Evolutionary conservation across 2,329 filamentous ascomycete species (phyloP), one percentile per base, ranked within the genome.

Genomic region (Blastomyces emzantsi): DNA sequence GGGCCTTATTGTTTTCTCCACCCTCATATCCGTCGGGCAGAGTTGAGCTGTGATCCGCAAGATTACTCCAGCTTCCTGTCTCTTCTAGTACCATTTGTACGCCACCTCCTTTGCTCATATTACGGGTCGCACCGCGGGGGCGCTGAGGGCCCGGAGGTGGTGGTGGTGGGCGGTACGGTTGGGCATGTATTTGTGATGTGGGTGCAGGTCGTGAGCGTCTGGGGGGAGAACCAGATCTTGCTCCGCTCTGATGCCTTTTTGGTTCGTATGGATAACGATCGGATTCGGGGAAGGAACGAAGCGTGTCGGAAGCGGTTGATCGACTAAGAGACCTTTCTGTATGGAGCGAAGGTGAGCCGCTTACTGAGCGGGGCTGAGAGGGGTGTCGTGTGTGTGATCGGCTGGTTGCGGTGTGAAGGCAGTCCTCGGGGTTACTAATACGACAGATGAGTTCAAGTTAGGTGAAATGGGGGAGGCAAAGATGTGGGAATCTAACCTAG

Each of bases 61-160:
- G 83, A 66, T 96, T 90, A 57, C 89, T 92, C 93, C 92, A 97
- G 75, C 89, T 93, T 65, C 91, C 90, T 19, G 88, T 86, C 71
- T 92, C 92, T 70, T 96, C 92, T 47, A 97, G 83, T 25, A 94
- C 92, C 70, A 97, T 90, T 75, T 96, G 91, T 63, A 97, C 86
- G 22, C 93, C 93, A 62, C 92, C 92, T 3, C 88, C 85, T 70
- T 90, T 87, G 68, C 88, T 90, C 64, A 85, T 87, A 64, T 90
- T 88, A 61, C 90, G 84, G 64, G 87, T 87, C 36, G 84, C 85
- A 41, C 84, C 84, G 51, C 83, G 80, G 17, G 81, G 81, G 49
- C 82, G 79, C 66, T 77, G 73, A 13, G 70, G 70, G 28, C 70
- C 72, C 39, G 70, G 75, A 2, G 70, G 71, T 2, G 70, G 71